Evolutionary conservation across 2,329 filamentous ascomycete genomes (phyloP), one percentile per base, ranked within the genome.

Genomic region (Ascochyta fabae): DNA sequence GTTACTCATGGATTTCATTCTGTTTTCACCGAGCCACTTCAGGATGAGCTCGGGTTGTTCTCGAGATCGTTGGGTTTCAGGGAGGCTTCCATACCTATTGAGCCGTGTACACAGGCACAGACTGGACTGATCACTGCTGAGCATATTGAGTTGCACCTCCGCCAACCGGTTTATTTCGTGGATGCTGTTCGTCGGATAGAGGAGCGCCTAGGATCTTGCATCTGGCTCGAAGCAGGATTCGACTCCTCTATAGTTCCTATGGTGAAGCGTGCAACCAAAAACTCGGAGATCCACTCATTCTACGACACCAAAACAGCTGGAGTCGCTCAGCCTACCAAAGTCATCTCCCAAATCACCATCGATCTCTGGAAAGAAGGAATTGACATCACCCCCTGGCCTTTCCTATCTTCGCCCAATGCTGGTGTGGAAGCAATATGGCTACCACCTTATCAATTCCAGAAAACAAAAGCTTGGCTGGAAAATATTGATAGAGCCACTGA

Each of bases 201-300:
- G 16, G 27, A 57, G 2, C 43, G 58, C 7, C 54, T 69, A 4
- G 53, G 58, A 8, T 8, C 19, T 0, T 65, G 61, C 23, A 58
- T 68, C 15, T 78, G 66, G 66, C 58, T 78, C 5, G 75, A 78
- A 47, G 74, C 73, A 7, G 75, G 75, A 3, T 58, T 62, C 10
- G 54, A 43, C 19, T 38, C 63, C 3, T n/a, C 53, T 12, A 52
- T 48, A 22, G 58, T 60, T 6, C 4, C 45, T 19, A 56, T 60
- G 53, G 36, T 39, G 7, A 39, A 39, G 36, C 36, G 36, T 8
- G 45, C 34, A 22, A 34, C 22, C n/a, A 44, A 15, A 9, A n/a
- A 50, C 27, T 22, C 54, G 9, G 54, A 42, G 3, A 31, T 19
- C 10, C 54, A 57, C 22, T 47, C 45, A 8, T 57, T 57, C 29